Evolutionary conservation across 1,284 basidiomycete genomes (phyloP), one percentile per base, ranked within the genome.

Genomic region (Sanghuangporus weigelae): DNA sequence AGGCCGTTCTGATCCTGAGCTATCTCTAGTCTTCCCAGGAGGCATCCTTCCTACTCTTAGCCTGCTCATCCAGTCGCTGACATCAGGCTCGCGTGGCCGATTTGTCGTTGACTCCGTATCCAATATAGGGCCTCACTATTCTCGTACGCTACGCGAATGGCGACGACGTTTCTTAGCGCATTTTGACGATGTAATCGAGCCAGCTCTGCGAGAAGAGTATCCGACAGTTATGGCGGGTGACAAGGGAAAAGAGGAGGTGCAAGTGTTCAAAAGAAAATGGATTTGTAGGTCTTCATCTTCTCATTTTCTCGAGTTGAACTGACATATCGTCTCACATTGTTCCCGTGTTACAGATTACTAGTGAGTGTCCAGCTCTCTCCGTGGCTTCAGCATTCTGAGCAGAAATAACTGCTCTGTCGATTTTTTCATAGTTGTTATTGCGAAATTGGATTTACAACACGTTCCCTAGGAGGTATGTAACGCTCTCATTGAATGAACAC

Each of bases 81-180:
- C 78, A 11, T 72, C 78, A 38, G 90, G 87, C 7, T 80, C 86
- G 1, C 71, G 79, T 26, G 84, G 85, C 23, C 78, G 79, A 12
- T 80, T 93, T 38, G 76, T 89, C 26, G 81, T 92, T 42, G 91
- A 93, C 67, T 85, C 85, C 16, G 78, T 92, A 6, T 80, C 80
- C n/a, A 92, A 92, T 74, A 92, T 93, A 68, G 91, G 90, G 35
- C 86, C 86, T 35, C 89, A 93, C 73, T 93, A 93, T 72, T 84
- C 90, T 2, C 82, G 90, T 4, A 93, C 92, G 5, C 78, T 93
- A n/a, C 79, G 90, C n/a, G 90, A 92, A 76, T 93, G 91, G 91
- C 78, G 86, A 19, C 70, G 76, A 26, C 79, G 88, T 3, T 93
- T 93, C 75, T 75, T 84, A 57, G 73, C 76, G n/a, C 72, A 73